phyloP scores from a whole-genome alignment of 2,329 filamentous ascomycete genomes.

The Aspergillus brunneoviolaceus region DNA sequence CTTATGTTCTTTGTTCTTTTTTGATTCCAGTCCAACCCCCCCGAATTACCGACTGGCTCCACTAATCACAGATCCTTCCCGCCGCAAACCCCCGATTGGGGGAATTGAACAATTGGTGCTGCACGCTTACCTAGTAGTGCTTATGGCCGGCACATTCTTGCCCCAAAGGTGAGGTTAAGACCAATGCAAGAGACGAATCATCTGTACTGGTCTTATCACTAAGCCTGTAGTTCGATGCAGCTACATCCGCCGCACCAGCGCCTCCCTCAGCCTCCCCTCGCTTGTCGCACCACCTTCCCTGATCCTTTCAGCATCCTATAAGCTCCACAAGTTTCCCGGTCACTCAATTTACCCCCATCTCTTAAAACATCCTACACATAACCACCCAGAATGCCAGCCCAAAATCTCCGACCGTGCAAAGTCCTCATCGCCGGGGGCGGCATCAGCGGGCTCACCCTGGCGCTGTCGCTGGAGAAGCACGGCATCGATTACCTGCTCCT shows the following conservation, averaged over 20 bases:
- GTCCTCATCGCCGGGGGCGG: conserved; percentile 1
- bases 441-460: conserved; percentile 16
- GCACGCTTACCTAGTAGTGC: background rate
- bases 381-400: too few species aligned
- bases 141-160: background rate
- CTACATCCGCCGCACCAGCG: too few species aligned
- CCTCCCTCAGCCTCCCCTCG: too few species aligned
- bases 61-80: background rate
- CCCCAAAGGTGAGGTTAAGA: background rate
- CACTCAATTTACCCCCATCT: too few species aligned
- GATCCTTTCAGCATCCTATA: too few species aligned
- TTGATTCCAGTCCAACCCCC: background rate
- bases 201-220: too few species aligned
- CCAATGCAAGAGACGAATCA: background rate
- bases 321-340: too few species aligned
- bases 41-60: background rate
- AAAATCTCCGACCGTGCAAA: background rate
- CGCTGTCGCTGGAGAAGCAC: conserved; percentile 17
- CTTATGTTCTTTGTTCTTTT: background rate
- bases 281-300: too few species aligned
- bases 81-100: background rate
- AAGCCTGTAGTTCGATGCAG: too few species aligned
- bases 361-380: too few species aligned
- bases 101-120: background rate
- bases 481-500: conserved; percentile 24